A percentile compares a stretch with the other conserved stretches of the same genome.
phyloP scores from a whole-genome alignment of 345 rosid species.

The Acer saccharum region DNA sequence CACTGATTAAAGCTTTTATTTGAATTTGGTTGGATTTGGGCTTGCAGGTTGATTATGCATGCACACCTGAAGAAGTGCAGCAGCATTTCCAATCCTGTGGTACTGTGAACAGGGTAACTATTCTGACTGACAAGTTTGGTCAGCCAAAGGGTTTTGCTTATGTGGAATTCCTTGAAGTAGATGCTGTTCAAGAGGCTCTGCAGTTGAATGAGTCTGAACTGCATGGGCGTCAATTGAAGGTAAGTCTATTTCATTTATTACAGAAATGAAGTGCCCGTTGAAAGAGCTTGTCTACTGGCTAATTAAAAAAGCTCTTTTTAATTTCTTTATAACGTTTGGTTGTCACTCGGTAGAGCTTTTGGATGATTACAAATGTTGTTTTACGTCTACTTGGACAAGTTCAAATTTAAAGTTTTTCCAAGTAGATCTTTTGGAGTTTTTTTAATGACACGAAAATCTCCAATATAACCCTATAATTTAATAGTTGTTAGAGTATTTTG shows the following conservation, averaged over 20 bases:
- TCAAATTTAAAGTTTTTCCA: too few species aligned
- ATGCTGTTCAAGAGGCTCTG: constrained; percentile 87
- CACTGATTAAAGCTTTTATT: constrained; percentile 7
- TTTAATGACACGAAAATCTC: too few species aligned
- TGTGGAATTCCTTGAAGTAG: constrained; percentile 85
- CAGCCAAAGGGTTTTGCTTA: constrained; percentile 99
- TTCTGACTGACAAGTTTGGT: constrained; percentile 90
- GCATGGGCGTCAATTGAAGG: constrained; percentile 97
- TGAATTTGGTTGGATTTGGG: constrained; percentile 11
- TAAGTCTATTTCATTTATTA: constrained; percentile 4
- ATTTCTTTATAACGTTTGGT: too few species aligned
- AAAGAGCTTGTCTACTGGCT: too few species aligned
- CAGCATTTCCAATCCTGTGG: constrained; percentile 98
- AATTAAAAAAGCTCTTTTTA: too few species aligned
- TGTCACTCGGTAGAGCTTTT: too few species aligned
- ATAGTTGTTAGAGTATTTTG: too few species aligned
- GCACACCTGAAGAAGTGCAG: constrained; percentile 99
- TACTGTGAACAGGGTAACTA: constrained; percentile 90
- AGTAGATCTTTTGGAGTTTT: too few species aligned
- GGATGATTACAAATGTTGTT: too few species aligned
- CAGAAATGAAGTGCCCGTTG: neutral
- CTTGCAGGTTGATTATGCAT: constrained; percentile 86
- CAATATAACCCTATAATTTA: too few species aligned
- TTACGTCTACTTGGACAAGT: too few species aligned
- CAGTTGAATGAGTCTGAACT: constrained; percentile 84